phyloP scores from a whole-genome alignment of 2,329 filamentous ascomycete genomes.

The Sphaerulina musiva region DNA sequence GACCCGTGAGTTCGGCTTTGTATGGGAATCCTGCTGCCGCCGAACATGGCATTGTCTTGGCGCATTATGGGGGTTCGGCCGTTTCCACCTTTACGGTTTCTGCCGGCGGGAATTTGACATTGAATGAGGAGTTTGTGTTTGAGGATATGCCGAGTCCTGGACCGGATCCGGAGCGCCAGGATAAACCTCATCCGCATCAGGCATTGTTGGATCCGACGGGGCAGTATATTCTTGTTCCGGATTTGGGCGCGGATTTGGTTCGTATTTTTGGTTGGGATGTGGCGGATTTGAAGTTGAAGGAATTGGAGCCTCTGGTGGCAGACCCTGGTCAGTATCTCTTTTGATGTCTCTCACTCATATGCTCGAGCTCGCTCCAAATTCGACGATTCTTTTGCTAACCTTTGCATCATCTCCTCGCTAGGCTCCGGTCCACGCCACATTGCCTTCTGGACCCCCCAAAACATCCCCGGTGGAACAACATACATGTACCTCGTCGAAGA shows the following conservation, averaged over 20 bases:
- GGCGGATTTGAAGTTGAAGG: conserved; percentile 24
- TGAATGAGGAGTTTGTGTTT: conserved; percentile 30
- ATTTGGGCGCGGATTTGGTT: conserved; percentile 36
- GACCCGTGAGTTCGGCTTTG: conserved; percentile 39
- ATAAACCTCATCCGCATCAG: conserved; percentile 34
- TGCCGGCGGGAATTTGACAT: conserved; percentile 39
- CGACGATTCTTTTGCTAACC: too few relatives aligned
- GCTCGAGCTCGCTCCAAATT: too few relatives aligned
- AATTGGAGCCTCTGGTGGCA: conserved; percentile 24
- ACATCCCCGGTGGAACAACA: conserved; percentile 24
- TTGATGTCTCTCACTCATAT: too few relatives aligned
- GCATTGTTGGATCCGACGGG: conserved; percentile 36
- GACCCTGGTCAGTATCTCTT: conserved; percentile 13
- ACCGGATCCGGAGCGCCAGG: conserved; percentile 30
- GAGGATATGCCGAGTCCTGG: conserved; percentile 25
- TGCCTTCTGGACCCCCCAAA: conserved; percentile 33
- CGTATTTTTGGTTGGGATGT: conserved; percentile 31
- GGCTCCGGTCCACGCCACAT: conserved; percentile 35
- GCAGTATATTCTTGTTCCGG: conserved; percentile 35
- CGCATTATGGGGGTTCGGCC: conserved; percentile 38
- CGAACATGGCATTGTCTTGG: conserved; percentile 36
- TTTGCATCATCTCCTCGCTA: too few relatives aligned
- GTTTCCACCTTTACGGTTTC: conserved; percentile 47
- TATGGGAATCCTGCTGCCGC: conserved; percentile 35
- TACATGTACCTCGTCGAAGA: conserved; percentile 43